Base-by-base conservation (phyloP, 352 stramenopile genomes). In the Thalassiosira exigua region DNA sequence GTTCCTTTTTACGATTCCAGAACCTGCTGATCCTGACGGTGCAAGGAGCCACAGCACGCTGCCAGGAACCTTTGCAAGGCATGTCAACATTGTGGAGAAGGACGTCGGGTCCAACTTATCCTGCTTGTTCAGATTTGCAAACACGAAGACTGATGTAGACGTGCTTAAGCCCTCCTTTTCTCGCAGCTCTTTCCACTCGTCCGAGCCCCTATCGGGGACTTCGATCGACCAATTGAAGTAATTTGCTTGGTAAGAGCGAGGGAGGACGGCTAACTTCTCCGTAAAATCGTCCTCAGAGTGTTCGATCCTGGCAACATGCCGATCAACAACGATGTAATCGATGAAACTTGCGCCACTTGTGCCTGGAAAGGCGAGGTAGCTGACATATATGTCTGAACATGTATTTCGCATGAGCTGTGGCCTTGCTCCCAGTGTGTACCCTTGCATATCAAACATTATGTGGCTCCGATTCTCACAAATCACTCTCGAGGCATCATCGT, bases 61-160 rank as follows among this genome's bases (percentile, higher is more conserved):
- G 26, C 51, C 21, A 9, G 93, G 92, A 3, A 94, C 62, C 22
- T 78, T 64, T 27, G 7, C 1, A 39, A 96, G 19, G 68, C 95
- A 90, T 17, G 68, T 36, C 87, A 96, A 92, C 93, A 92, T 96
- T 0, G 91, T 70, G 9, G 58, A 69, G 62, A 96, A 96, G 48
- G 89, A 85, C 0, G 62, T 42, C 26, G 84, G 77, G 57, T 96
- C 89, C 11, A 96, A 41, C 72, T 96, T 96, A 79, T 96, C 91
- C 57, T 93, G 86, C 76, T 96, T 96, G 90, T 97, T 97, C 65
- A 96, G 96, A 84, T 96, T 97, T 42, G 57, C 87, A 71, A 96
- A 95, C 21, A 89, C 73, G 53, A 88, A 70, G 2, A 39, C 42
- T 7, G 39, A 1, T 26, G 36, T 17, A 21, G 69, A 66, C 2